These are phyloP conservation scores for Dacryopinax primogenitus DNA, from an alignment of 768 basidiomycete species.

Conservation along the genomic window DNA sequence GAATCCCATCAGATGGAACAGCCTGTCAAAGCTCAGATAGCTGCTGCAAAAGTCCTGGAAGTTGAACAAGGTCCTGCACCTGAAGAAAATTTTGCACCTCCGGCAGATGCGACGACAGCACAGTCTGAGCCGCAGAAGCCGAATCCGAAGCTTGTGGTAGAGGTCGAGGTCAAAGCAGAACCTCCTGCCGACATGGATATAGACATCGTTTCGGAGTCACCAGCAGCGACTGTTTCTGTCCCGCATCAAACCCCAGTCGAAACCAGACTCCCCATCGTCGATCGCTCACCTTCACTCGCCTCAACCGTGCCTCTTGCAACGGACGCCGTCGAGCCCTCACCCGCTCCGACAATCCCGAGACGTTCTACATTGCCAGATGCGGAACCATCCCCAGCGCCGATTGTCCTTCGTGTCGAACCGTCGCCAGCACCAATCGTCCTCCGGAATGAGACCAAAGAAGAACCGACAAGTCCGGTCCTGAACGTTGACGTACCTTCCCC, in stretches of 20 bases:
- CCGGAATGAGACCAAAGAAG: neutral
- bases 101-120: neutral
- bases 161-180: neutral
- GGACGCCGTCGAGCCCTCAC: neutral
- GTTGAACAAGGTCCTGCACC: neutral
- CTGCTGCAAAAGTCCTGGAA: neutral
- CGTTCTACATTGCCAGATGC: neutral
- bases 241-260: neutral
- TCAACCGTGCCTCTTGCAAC: neutral
- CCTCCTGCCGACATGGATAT: neutral
- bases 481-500: neutral
- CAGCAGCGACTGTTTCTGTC: neutral
- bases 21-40: neutral
- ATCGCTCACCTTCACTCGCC: neutral
- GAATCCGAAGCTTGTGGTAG: neutral
- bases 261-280: neutral
- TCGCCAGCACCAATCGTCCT: neutral
- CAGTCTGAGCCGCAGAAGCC: neutral
- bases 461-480: neutral
- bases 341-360: neutral
- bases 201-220: neutral
- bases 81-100: neutral
- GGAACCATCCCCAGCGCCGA: neutral
- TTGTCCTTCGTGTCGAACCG: neutral
- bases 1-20: neutral